These are phyloP conservation scores for Pseudogymnoascus pannorum DNA, from an alignment of 2,329 filamentous ascomycete species.

Conservation along the genomic window DNA sequence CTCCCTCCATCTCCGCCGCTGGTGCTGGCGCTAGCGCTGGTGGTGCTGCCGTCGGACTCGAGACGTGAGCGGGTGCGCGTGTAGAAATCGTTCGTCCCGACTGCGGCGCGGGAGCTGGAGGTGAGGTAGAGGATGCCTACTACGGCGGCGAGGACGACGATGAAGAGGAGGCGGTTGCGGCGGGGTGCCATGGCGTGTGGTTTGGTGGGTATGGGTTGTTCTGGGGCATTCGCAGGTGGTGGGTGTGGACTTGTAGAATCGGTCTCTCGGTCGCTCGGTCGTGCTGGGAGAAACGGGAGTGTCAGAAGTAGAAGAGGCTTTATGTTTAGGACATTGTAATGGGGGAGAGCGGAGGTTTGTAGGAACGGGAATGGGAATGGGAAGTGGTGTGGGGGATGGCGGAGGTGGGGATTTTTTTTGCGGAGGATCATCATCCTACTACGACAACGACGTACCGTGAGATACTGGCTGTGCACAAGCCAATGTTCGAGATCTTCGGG, in stretches of 20 bases:
- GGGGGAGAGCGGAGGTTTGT: not conserved
- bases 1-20: no score
- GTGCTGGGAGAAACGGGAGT: not conserved
- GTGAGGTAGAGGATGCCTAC: constrained; percentile 68
- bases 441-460: not conserved
- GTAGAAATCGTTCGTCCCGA: constrained; percentile 48
- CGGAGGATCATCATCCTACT: no score
- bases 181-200: constrained; percentile 58
- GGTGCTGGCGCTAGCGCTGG: no score
- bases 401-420: not conserved
- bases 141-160: constrained; percentile 57
- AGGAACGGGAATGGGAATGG: no score
- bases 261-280: no score
- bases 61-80: constrained; percentile 51
- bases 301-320: not conserved
- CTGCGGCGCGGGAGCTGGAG: constrained; percentile 46
- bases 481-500: not conserved
- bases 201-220: not conserved
- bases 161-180: constrained; percentile 58
- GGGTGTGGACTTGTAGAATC: no score
- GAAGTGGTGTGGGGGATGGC: not conserved
- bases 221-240: not conserved
- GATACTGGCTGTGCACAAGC: not conserved
- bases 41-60: constrained; percentile 26
- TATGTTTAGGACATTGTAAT: not conserved